Evolutionary conservation across 805 yeast genomes (phyloP).

Genomic region (Teunomyces stri): DNA sequence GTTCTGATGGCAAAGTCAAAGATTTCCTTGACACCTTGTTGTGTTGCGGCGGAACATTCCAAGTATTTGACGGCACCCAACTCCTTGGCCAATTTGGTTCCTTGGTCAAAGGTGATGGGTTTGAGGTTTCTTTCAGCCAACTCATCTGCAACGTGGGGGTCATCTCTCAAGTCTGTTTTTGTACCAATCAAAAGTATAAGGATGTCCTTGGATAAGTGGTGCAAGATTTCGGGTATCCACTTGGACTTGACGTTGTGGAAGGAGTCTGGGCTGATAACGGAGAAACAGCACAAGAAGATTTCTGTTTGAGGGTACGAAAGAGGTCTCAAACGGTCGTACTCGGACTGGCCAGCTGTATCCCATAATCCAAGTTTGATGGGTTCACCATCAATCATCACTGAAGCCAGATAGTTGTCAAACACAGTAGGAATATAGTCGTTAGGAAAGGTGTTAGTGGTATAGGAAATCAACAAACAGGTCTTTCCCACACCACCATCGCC

Average conservation of each 20-base stretch:
- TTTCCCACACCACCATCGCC: constrained; percentile 98
- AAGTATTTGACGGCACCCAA: constrained; percentile 70
- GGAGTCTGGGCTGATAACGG: constrained; percentile 76
- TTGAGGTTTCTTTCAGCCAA: constrained; percentile 58
- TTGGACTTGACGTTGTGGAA: constrained; percentile 78
- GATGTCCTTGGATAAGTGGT: constrained; percentile 72
- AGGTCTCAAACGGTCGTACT: constrained; percentile 86
- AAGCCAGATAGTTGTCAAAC: constrained; percentile 87
- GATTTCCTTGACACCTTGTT: constrained; percentile 78
- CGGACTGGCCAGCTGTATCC: constrained; percentile 97
- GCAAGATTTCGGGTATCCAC: constrained; percentile 78
- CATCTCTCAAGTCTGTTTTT: constrained; percentile 83
- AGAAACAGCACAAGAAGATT: constrained; percentile 81
- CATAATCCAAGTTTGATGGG: constrained; percentile 83
- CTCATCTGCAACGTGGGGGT: constrained; percentile 69
- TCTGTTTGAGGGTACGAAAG: constrained; percentile 91
- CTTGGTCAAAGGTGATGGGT: constrained; percentile 65
- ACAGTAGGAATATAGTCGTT: constrained; percentile 94
- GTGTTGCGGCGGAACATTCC: constrained; percentile 91
- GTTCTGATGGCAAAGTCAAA: constrained; percentile 79
- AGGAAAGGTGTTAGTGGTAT: constrained; percentile 90
- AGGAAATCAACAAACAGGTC: constrained; percentile 81
- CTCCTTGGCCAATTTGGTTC: constrained; percentile 63
- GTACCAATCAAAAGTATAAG: constrained; percentile 79
- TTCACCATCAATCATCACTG: constrained; percentile 77